Conservation (phyloP, 2,329 filamentous ascomycete genomes). For the Ophiostoma novo-ulmi region DNA sequence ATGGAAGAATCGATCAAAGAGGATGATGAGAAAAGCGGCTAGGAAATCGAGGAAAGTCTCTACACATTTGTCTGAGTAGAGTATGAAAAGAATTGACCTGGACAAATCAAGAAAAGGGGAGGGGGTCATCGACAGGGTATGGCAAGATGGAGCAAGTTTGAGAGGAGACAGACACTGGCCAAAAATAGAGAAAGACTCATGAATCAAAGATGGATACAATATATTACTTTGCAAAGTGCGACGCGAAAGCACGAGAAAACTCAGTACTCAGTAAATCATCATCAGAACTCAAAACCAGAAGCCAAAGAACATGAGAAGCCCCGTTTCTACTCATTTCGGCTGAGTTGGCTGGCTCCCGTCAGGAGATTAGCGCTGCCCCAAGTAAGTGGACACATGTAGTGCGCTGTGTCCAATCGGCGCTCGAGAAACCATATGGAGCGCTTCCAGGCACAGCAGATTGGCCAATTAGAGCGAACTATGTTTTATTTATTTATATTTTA, state of each 20-base stretch:
- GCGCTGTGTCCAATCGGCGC: not conserved
- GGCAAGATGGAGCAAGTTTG: not conserved
- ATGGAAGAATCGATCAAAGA: not conserved
- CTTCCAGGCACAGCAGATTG: not conserved
- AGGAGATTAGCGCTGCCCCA: conserved; percentile 27
- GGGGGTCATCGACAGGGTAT: not conserved
- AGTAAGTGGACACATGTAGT: conserved; percentile 1
- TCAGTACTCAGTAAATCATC: not conserved
- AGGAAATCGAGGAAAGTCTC: not conserved
- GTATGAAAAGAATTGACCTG: not conserved
- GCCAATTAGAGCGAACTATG: not conserved
- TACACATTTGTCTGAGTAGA: too few species aligned
- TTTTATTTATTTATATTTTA: not conserved
- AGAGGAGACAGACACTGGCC: not conserved
- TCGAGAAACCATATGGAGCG: not conserved
- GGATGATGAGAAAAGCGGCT: not conserved
- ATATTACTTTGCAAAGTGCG: not conserved
- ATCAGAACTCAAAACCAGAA: not conserved
- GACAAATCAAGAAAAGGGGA: not conserved
- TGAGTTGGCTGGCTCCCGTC: conserved; percentile 22
- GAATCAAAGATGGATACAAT: not conserved
- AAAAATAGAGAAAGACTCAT: not conserved
- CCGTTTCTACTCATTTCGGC: conserved; percentile 27
- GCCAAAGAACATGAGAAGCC: conserved; percentile 10
- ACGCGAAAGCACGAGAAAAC: conserved; percentile 1